phyloP scores from a whole-genome alignment of 257 asterid species.

The Nicotiana sylvestris region DNA sequence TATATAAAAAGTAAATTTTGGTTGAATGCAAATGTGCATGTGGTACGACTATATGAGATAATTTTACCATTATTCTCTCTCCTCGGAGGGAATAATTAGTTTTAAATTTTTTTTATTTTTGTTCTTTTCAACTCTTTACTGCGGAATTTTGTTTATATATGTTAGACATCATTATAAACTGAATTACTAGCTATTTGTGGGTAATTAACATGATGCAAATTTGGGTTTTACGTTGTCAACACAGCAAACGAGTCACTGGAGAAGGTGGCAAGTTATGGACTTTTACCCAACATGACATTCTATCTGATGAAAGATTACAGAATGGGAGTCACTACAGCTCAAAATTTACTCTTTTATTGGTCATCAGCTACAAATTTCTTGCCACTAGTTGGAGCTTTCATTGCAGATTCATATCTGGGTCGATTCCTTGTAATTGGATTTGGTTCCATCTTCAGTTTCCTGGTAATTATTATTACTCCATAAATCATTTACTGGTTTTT shows the following conservation, averaged over 20 bases:
- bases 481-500: neutral
- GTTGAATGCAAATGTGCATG: no score
- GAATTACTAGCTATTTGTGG: neutral
- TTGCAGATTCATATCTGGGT: conserved; percentile 64
- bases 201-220: no score
- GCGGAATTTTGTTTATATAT: neutral
- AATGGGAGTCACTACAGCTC: conserved; percentile 37
- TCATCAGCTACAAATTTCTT: conserved; percentile 56
- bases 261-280: conserved; percentile 59
- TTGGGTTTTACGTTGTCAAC: neutral
- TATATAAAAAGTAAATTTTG: no score
- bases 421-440: conserved; percentile 52
- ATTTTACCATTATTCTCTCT: no score
- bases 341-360: conserved; percentile 48
- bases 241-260: conserved; percentile 64
- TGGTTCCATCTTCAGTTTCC: conserved; percentile 51
- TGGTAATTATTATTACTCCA: conserved; percentile 31
- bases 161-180: neutral
- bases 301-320: conserved; percentile 51
- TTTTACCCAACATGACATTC: conserved; percentile 53
- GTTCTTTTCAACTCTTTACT: neutral
- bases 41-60: no score
- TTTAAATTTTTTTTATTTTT: no score
- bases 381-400: conserved; percentile 61
- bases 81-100: no score